These are phyloP conservation scores for Sphaerobolus stellatus DNA, from an alignment of 1,284 basidiomycete genomes.

Conservation along the genomic window DNA sequence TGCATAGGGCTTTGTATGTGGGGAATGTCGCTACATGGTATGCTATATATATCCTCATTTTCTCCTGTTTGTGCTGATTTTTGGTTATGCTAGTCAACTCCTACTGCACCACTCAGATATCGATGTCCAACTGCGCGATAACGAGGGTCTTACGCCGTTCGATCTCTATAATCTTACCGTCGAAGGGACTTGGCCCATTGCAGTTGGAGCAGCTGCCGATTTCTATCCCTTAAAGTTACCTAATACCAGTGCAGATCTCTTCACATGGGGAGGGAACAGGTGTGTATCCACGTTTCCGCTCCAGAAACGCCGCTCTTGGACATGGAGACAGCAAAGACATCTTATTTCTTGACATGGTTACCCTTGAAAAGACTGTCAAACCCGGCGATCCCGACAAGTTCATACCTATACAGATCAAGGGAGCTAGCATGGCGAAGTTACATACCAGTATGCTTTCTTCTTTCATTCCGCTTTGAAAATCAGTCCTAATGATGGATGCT, in stretches of 20 bases:
- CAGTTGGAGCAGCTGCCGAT: conserved; percentile 9
- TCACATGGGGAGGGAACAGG: conserved; percentile 91
- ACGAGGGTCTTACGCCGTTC: conserved; percentile 90
- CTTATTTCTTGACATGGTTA: conserved; percentile 76
- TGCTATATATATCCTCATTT: conserved; percentile 28
- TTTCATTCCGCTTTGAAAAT: background rate
- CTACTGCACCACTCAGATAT: conserved; percentile 75
- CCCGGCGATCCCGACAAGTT: conserved; percentile 36
- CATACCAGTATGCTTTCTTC: conserved; percentile 57
- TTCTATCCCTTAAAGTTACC: conserved; percentile 35
- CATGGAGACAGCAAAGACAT: conserved; percentile 82
- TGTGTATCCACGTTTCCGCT: conserved; percentile 29
- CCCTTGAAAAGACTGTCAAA: conserved; percentile 35
- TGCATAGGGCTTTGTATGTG: conserved; percentile 88
- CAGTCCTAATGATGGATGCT: conserved; percentile 7
- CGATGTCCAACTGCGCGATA: conserved; percentile 77
- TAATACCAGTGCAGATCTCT: conserved; percentile 75
- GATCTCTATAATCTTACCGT: conserved; percentile 94
- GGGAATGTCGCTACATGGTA: conserved; percentile 82
- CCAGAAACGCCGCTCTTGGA: conserved; percentile 82
- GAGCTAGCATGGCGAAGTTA: conserved; percentile 78
- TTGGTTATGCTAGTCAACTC: conserved; percentile 50
- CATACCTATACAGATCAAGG: conserved; percentile 58
- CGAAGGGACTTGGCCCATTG: conserved; percentile 62
- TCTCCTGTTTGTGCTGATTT: background rate